phyloP scores from a whole-genome alignment of 805 yeast species.

The Debaryomyces hansenii region DNA sequence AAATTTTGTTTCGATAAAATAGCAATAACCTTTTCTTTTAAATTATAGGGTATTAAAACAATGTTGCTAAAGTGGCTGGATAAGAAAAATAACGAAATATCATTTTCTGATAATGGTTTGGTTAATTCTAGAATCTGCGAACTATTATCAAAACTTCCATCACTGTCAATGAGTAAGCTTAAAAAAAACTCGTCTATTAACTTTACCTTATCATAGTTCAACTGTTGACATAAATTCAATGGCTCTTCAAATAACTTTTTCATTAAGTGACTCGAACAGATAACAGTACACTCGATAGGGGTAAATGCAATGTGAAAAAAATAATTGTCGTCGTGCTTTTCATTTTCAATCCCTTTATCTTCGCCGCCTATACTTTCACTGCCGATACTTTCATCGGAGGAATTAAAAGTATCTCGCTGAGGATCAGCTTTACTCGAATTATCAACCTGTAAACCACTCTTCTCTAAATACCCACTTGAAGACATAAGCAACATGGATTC shows the following conservation, averaged over 20 bases:
- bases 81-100: conserved; percentile 59
- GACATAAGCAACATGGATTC: conserved; percentile 3
- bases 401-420: conserved; percentile 5
- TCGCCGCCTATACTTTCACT: not conserved
- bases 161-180: conserved; percentile 60
- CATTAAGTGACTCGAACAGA: conserved; percentile 46
- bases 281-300: conserved; percentile 61
- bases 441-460: conserved; percentile 4
- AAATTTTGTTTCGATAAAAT: conserved; percentile 46
- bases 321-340: conserved; percentile 34
- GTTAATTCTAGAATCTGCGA: conserved; percentile 57
- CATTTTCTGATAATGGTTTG: conserved; percentile 55
- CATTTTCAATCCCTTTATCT: conserved; percentile 11
- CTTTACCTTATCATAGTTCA: conserved; percentile 35
- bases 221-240: conserved; percentile 28
- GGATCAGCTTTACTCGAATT: conserved; percentile 7
- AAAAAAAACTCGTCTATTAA: conserved; percentile 47
- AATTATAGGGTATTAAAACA: conserved; percentile 53
- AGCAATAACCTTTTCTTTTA: conserved; percentile 44
- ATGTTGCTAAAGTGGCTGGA: conserved; percentile 65
- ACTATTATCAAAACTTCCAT: conserved; percentile 52
- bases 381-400: conserved; percentile 1
- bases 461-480: not conserved
- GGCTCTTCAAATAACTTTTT: conserved; percentile 38
- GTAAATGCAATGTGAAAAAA: conserved; percentile 65